A percentile compares a stretch with the other conserved stretches of the same genome.
phyloP scores from a whole-genome alignment of 2,329 filamentous ascomycete species.

The Chaetomiaceae sp. region DNA sequence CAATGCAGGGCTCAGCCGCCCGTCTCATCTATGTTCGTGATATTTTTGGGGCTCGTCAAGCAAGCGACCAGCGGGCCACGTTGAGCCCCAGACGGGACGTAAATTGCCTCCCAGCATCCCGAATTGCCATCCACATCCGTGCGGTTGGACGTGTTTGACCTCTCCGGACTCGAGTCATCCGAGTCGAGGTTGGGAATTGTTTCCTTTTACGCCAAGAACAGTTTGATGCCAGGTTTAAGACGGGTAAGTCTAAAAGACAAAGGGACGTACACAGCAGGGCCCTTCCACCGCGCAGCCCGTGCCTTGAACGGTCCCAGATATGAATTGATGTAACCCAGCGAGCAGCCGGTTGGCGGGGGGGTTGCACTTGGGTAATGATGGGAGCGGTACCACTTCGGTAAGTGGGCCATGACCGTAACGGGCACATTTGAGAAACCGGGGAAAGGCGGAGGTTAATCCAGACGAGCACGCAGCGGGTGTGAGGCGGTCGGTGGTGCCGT shows the following conservation, averaged over 20 bases:
- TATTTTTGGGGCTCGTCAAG: constrained; percentile 4
- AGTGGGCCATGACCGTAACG: not conserved
- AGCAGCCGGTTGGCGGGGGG: not conserved
- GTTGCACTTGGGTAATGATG: not conserved
- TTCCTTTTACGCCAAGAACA: not conserved
- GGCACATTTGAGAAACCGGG: not conserved
- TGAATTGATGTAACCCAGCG: constrained; percentile 1
- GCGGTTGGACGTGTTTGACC: not conserved
- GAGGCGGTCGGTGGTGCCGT: not conserved
- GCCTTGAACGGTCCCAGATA: not conserved
- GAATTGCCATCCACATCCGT: not conserved
- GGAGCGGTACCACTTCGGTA: not conserved
- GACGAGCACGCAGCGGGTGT: not conserved
- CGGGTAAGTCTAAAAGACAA: not conserved
- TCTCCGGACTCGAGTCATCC: not conserved
- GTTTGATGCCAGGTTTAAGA: not conserved
- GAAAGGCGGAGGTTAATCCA: not conserved
- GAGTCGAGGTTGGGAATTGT: not conserved
- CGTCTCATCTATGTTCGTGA: not conserved
- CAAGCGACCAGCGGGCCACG: not conserved
- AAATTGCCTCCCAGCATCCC: not conserved
- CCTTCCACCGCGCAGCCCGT: not conserved
- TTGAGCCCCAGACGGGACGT: not conserved
- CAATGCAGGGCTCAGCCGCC: constrained; percentile 26
- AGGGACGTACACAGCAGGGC: constrained; percentile 9